Percentiles rank a stretch among this genome's conserved stretches.
Evolutionary conservation across 768 basidiomycete species (phyloP).

Genomic region (Hygrocybe coccinea): DNA sequence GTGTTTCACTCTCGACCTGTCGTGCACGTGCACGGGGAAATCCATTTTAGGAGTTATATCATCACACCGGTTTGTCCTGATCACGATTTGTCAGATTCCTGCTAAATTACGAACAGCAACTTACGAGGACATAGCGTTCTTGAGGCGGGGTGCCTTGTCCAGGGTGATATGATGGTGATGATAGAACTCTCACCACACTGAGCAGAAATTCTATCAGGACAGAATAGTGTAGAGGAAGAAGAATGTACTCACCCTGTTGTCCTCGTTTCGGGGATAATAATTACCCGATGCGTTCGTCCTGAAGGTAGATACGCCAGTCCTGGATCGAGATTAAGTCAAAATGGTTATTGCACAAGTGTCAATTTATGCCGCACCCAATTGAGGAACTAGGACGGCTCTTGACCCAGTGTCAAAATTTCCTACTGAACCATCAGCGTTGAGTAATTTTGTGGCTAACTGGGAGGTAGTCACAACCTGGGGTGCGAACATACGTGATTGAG

Average conservation of each 20-base stretch:
- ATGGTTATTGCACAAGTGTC: not conserved
- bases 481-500: slow-evolving; percentile 17
- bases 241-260: slow-evolving; percentile 32
- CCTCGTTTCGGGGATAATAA: slow-evolving; percentile 32
- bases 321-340: slow-evolving; percentile 8
- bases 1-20: too few relatives aligned
- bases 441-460: slow-evolving; percentile 65
- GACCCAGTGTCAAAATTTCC: slow-evolving; percentile 63
- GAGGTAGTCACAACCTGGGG: slow-evolving; percentile 55
- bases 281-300: slow-evolving; percentile 34
- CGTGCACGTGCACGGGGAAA: not conserved
- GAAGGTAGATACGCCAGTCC: slow-evolving; percentile 37
- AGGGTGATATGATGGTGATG: slow-evolving; percentile 27
- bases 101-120: not conserved
- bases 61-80: not conserved
- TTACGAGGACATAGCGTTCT: slow-evolving; percentile 17
- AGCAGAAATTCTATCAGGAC: not conserved
- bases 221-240: not conserved
- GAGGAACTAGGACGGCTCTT: slow-evolving; percentile 61
- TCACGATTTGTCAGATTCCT: not conserved
- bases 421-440: slow-evolving; percentile 58
- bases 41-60: not conserved
- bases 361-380: slow-evolving; percentile 43
- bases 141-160: slow-evolving; percentile 10
- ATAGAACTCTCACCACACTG: slow-evolving; percentile 5